Base-by-base conservation (phyloP, 176 grass and related monocot species). In the Phyllostachys edulis region DNA sequence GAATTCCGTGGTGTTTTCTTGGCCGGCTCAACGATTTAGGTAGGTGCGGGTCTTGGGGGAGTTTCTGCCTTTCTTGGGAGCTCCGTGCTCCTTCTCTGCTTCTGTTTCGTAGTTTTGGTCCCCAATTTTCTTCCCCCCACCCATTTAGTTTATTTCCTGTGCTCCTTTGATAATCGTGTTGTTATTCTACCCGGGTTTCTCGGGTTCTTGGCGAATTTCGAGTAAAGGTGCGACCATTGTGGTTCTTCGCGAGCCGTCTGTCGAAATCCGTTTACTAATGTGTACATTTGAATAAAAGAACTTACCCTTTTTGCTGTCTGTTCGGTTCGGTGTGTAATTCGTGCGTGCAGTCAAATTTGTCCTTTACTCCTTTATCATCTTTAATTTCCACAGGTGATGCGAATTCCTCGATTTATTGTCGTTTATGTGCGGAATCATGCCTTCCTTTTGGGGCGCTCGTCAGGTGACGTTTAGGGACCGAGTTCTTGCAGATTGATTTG, bases 31-130 rank as follows among this genome's bases (percentile, higher is more conserved):
- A 11, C 71, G 6, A 10, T 20, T 27, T 42, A 18, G 9, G 61
- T 17, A 2, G 80, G 37, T 51, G 56, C 36, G 45, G 75, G 79
- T 88, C 80, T 88, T 72, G 54, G 51, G 34, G 32, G 45, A 2
- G 64, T 17, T 77, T n/a, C 71, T 24, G n/a, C 21, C 56, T 60
- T 60, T 24, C 56, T 46, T 68, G 65, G 63, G 8, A 59, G 54
- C 8, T 88, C 5, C 18, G 7, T 11, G 12, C 45, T 41, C 11
- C 14, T 29, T 69, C 65, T 24, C 42, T 63, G 42, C 72, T 77
- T 17, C 71, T 36, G 17, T 38, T 54, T 23, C 66, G 17, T 44
- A 56, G 42, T 46, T 44, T 56, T 39, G 4, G 6, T 23, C 39
- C 40, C 13, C 55, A 29, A 62, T 27, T 61, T 75, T 75, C 29